These are phyloP conservation scores for Beta corolliflora DNA, from an alignment of 179 eudicot genomes.

Conservation along the genomic window DNA sequence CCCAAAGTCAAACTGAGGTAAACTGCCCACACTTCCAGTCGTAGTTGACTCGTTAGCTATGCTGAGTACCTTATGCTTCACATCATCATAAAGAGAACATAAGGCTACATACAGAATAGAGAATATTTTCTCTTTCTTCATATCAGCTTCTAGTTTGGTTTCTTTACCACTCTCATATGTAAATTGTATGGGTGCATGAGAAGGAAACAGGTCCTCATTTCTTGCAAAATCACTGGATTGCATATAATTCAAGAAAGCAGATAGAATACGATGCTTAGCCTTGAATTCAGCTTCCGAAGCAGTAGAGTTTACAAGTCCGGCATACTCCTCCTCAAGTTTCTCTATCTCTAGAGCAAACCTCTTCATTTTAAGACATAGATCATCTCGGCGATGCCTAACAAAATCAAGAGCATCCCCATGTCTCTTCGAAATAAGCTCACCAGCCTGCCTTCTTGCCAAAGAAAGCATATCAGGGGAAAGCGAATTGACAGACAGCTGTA, in stretches of 20 bases:
- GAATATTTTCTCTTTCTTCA: slow-evolving; percentile 54
- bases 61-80: slow-evolving; percentile 52
- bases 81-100: slow-evolving; percentile 62
- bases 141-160: slow-evolving; percentile 45
- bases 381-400: slow-evolving; percentile 54
- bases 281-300: slow-evolving; percentile 69
- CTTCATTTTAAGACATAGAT: slow-evolving; percentile 65
- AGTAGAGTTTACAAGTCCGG: slow-evolving; percentile 71
- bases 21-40: slow-evolving; percentile 34
- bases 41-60: slow-evolving; percentile 42
- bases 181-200: slow-evolving; percentile 30
- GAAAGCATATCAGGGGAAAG: slow-evolving; percentile 72
- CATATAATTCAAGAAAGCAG: slow-evolving; percentile 67
- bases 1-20: slow-evolving; percentile 46
- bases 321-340: slow-evolving; percentile 72
- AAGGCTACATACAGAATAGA: slow-evolving; percentile 57
- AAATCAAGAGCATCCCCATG: slow-evolving; percentile 50
- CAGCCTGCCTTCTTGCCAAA: slow-evolving; percentile 79
- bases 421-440: slow-evolving; percentile 67
- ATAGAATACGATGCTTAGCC: slow-evolving; percentile 68
- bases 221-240: slow-evolving; percentile 54
- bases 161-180: slow-evolving; percentile 42
- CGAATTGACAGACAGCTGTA: slow-evolving; percentile 64
- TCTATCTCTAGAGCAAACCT: slow-evolving; percentile 75
- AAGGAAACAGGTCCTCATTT: slow-evolving; percentile 43